Conservation (phyloP, 805 yeast species). For the Candida incommunis region DNA sequence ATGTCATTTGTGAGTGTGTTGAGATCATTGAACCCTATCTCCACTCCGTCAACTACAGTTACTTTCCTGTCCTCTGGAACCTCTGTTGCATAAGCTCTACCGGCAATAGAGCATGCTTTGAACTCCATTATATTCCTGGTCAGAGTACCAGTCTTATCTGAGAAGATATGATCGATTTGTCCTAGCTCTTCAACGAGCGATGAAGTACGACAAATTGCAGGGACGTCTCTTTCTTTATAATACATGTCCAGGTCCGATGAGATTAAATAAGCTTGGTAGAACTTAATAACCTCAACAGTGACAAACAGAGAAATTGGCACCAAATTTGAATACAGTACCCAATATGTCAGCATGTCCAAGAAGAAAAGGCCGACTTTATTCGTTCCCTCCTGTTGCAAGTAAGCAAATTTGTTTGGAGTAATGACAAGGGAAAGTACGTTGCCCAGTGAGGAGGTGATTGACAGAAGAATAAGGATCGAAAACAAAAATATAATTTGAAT, state of each 20-base stretch:
- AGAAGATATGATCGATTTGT: constrained; percentile 88
- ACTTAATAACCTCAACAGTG: constrained; percentile 90
- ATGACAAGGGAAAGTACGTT: constrained; percentile 60
- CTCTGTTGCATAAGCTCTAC: constrained; percentile 71
- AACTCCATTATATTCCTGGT: constrained; percentile 96
- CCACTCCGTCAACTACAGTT: constrained; percentile 62
- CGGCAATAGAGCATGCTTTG: constrained; percentile 86
- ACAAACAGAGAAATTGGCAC: constrained; percentile 97
- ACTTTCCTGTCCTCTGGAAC: constrained; percentile 86
- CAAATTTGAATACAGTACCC: constrained; percentile 91
- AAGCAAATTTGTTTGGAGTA: constrained; percentile 38
- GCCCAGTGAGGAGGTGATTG: constrained; percentile 77
- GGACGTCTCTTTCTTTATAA: constrained; percentile 75
- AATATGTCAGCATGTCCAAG: constrained; percentile 76
- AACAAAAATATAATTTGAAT: constrained; percentile 82
- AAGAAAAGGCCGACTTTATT: constrained; percentile 62
- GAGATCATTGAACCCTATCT: constrained; percentile 64
- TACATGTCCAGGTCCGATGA: constrained; percentile 92
- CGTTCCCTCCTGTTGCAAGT: constrained; percentile 54
- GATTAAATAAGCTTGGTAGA: constrained; percentile 87
- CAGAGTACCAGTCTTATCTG: constrained; percentile 95
- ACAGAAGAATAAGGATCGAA: constrained; percentile 56
- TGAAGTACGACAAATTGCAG: constrained; percentile 89
- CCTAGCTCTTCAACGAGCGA: constrained; percentile 94
- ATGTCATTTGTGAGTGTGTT: constrained; percentile 38